Conservation (phyloP, 2,329 filamentous ascomycete species). For the Aspergillus sp. region DNA sequence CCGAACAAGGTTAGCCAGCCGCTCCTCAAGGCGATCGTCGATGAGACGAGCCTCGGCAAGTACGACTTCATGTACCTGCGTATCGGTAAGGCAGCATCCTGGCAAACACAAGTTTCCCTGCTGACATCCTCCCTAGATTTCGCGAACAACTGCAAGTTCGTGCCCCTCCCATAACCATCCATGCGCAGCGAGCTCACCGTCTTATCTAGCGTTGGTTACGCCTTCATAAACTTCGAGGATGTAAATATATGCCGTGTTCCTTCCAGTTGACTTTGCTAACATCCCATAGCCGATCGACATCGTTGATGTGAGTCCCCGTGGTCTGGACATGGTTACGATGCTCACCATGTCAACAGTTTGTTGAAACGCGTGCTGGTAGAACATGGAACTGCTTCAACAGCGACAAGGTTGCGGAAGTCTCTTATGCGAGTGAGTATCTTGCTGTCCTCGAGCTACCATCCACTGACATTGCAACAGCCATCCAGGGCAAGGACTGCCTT, state of each 20-base stretch:
- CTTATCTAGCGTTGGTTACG: constrained; percentile 71
- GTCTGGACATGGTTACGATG: constrained; percentile 3
- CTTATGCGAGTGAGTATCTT: constrained; percentile 71
- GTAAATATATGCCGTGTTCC: constrained; percentile 34
- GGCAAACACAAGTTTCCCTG: constrained; percentile 1
- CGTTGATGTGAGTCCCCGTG: constrained; percentile 49
- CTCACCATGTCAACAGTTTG: constrained; percentile 51
- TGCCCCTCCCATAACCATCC: constrained; percentile 9
- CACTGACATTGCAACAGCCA: constrained; percentile 47
- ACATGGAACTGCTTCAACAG: constrained; percentile 69
- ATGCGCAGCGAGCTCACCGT: not conserved
- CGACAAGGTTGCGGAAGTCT: constrained; percentile 79
- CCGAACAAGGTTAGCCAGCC: constrained; percentile 74
- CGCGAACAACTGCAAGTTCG: constrained; percentile 72
- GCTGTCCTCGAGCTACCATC: constrained; percentile 1
- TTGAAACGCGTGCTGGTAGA: constrained; percentile 55
- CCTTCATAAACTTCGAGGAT: constrained; percentile 89
- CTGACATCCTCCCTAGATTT: constrained; percentile 47
- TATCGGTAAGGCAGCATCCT: constrained; percentile 46
- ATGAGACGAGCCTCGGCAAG: constrained; percentile 66
- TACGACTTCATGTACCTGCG: constrained; percentile 95
- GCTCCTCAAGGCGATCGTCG: constrained; percentile 67
- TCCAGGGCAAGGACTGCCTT: constrained; percentile 84
- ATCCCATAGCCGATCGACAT: constrained; percentile 57
- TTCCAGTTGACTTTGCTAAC: constrained; percentile 27